phyloP scores from a whole-genome alignment of 2,329 filamentous ascomycete genomes.

The Pezicula neosporulosa region DNA sequence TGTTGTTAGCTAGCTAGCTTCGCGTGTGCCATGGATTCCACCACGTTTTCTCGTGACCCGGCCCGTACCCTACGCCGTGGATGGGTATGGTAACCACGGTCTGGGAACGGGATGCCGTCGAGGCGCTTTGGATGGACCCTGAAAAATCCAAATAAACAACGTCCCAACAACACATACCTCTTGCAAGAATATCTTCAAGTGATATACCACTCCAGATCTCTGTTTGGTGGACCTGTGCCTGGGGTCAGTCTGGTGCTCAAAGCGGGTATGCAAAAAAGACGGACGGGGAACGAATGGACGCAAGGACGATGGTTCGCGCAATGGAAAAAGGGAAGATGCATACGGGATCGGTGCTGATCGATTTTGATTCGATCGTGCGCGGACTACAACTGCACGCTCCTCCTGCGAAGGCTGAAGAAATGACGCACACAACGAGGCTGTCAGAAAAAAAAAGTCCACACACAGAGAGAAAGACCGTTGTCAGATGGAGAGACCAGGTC shows the following conservation, averaged over 20 bases:
- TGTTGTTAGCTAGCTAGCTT: neutral
- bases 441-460: slow-evolving; percentile 11
- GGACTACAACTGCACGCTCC: slow-evolving; percentile 5
- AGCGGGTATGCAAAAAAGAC: no score
- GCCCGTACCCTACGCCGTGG: neutral
- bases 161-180: no score
- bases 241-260: no score
- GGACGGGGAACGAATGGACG: no score
- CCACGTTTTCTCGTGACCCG: neutral
- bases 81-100: no score
- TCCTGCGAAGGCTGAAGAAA: slow-evolving; percentile 12
- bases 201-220: no score
- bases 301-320: slow-evolving; percentile 7
- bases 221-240: no score
- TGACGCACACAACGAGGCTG: slow-evolving; percentile 21
- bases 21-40: neutral
- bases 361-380: neutral
- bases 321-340: slow-evolving; percentile 16
- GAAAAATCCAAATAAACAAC: no score
- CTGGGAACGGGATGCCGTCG: no score
- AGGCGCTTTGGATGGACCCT: no score
- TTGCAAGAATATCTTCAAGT: no score
- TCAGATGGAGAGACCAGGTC: slow-evolving; percentile 22
- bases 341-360: slow-evolving; percentile 11
- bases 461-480: slow-evolving; percentile 15